phyloP scores from a whole-genome alignment of 2,329 filamentous ascomycete genomes.

The Colletotrichum agaves region DNA sequence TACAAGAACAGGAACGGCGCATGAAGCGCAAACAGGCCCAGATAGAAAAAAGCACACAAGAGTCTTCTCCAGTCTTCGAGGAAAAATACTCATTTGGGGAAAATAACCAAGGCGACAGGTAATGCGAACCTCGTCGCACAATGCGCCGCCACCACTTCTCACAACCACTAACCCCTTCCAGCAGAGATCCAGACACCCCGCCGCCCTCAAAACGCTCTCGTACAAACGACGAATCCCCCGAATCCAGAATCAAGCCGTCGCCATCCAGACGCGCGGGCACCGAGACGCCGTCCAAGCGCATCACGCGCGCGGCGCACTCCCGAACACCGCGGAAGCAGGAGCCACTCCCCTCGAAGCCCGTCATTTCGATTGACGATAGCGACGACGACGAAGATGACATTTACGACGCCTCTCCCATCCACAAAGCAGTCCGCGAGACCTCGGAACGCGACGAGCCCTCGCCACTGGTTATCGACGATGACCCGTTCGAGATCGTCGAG shows the following conservation, averaged over 20 bases:
- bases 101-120: constrained; percentile 40
- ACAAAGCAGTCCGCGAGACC: constrained; percentile 12
- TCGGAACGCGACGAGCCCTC: constrained; percentile 10
- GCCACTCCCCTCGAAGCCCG: constrained; percentile 19
- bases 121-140: not conserved
- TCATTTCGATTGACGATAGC: constrained; percentile 41
- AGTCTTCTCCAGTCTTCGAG: constrained; percentile 1
- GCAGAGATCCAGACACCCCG: constrained; percentile 48
- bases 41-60: constrained; percentile 28
- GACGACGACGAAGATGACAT: constrained; percentile 38
- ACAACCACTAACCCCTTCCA: constrained; percentile 34
- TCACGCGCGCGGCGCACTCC: constrained; percentile 22
- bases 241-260: constrained; percentile 26
- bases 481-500: constrained; percentile 34
- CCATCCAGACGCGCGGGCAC: constrained; percentile 6
- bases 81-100: constrained; percentile 34
- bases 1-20: constrained; percentile 48
- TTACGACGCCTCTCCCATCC: constrained; percentile 36
- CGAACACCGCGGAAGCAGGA: constrained; percentile 36
- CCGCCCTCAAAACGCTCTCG: constrained; percentile 53
- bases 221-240: constrained; percentile 33
- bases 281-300: constrained; percentile 32
- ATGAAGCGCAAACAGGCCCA: constrained; percentile 37
- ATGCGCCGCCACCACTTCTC: not conserved
- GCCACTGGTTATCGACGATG: constrained; percentile 42